Evolutionary conservation across 1,284 basidiomycete genomes (phyloP), one percentile per base, ranked within the genome.

Genomic region (Cerrena zonata): DNA sequence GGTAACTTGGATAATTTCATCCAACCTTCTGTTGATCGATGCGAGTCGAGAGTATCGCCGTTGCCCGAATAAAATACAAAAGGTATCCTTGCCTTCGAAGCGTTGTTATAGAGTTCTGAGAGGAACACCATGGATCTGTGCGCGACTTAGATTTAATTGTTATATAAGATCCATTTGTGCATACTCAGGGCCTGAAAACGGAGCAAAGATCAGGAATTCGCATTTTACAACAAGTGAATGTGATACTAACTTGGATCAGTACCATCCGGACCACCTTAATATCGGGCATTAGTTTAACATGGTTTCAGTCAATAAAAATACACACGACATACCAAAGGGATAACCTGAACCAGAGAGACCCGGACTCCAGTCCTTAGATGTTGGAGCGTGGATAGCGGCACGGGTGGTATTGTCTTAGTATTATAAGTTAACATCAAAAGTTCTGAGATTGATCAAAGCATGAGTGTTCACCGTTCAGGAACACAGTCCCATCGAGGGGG

Each of bases 361-460:
- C 51, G 70, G 55, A 1, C 53, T 56, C 86, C 86, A 89, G 48
- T 78, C 64, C 58, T 78, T 76, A 63, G 76, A 82, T 3, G 74
- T 80, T 3, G 86, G 85, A 1, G 84, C 86, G 62, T 89, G 86
- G 19, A 89, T 65, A 0, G 85, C 86, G 27, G 74, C 66, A 26
- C 76, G 69, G 15, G 30, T 34, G 30, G 15, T 15, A 15, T 34
- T 34, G 30, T 34, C 30, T 34, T 25, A 13, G 23, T 15, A 44
- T 15, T 34, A 15, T 34, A 7, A 15, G 38, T 30, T 18, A 47
- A 49, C 49, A 34, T 19, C 15, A 27, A 37, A 25, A 48, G 5
- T 18, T 40, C n/a, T 13, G 13, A 21, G 30, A 25, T 39, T 26
- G 52, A 54, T 27, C n/a, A n/a, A n/a, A 21, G 25, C 11, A 10